phyloP scores from a whole-genome alignment of 352 stramenopile species.

The Phytophthora rubi region DNA sequence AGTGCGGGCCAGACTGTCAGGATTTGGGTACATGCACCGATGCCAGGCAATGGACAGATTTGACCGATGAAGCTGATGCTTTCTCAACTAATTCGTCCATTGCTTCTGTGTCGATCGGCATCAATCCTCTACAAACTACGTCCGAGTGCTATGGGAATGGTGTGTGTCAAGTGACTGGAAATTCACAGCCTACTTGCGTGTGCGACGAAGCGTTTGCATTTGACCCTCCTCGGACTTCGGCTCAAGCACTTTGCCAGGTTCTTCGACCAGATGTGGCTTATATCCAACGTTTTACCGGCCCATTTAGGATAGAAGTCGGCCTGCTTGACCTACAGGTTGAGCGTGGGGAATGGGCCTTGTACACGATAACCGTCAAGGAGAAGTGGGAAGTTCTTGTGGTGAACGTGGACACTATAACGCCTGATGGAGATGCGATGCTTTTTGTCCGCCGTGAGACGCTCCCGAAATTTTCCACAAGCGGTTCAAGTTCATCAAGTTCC shows the following conservation, averaged over 20 bases:
- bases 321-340: constrained; percentile 54
- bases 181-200: constrained; percentile 48
- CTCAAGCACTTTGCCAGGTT: constrained; percentile 67
- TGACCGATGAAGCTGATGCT: background rate
- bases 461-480: constrained; percentile 30
- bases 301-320: constrained; percentile 50
- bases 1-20: constrained; percentile 74
- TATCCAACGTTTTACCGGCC: constrained; percentile 56
- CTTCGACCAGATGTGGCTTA: constrained; percentile 65
- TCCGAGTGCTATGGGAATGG: constrained; percentile 83
- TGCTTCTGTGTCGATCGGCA: constrained; percentile 23
- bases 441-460: constrained; percentile 75
- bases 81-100: constrained; percentile 6
- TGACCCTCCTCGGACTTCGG: constrained; percentile 37
- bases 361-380: constrained; percentile 61
- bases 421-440: constrained; percentile 73
- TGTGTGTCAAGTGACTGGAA: constrained; percentile 48
- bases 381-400: constrained; percentile 67
- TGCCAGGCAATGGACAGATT: constrained; percentile 21
- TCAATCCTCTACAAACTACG: constrained; percentile 52
- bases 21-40: constrained; percentile 61
- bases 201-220: constrained; percentile 77
- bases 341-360: constrained; percentile 65
- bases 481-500: constrained; percentile 39
- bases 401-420: constrained; percentile 41